Conservation (phyloP, 768 basidiomycete genomes). For the Tylopilus felleus region DNA sequence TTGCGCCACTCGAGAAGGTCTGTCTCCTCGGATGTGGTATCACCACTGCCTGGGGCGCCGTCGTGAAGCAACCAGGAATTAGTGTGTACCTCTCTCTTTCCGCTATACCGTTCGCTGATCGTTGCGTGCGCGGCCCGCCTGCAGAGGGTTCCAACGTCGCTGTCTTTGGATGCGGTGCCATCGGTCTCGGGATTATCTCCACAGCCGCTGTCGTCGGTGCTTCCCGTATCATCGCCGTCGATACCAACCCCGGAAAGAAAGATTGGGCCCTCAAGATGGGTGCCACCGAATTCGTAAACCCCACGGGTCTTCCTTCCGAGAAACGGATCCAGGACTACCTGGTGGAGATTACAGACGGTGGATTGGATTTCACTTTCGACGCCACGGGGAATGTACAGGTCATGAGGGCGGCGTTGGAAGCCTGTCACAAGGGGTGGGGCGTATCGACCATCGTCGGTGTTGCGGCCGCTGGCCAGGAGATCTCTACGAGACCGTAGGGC, state of each 20-base stretch:
- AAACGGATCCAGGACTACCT: conserved; percentile 87
- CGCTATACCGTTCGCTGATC: background rate
- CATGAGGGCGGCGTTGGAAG: conserved; percentile 93
- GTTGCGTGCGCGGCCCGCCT: background rate
- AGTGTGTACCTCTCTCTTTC: conserved; percentile 41
- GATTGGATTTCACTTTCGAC: conserved; percentile 96
- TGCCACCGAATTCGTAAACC: conserved; percentile 93
- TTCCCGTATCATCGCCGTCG: conserved; percentile 87
- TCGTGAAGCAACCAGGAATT: conserved; percentile 86
- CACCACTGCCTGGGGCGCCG: conserved; percentile 98
- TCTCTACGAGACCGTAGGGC: conserved; percentile 80
- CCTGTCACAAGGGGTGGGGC: conserved; percentile 99
- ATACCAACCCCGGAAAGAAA: conserved; percentile 84
- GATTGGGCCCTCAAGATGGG: conserved; percentile 90
- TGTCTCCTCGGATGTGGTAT: conserved; percentile 96
- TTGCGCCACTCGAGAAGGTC: conserved; percentile 92
- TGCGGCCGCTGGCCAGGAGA: conserved; percentile 95
- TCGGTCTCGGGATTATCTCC: conserved; percentile 89
- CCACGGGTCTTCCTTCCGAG: conserved; percentile 66
- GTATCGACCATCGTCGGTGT: conserved; percentile 95
- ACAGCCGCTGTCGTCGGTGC: conserved; percentile 77
- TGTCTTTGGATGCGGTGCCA: conserved; percentile 95
- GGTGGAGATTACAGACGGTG: conserved; percentile 92
- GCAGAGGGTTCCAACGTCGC: conserved; percentile 84
- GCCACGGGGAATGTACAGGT: conserved; percentile 94